Evolutionary conservation across 2,329 filamentous ascomycete genomes (phyloP).

Genomic region (Mycosphaerella sp.): DNA sequence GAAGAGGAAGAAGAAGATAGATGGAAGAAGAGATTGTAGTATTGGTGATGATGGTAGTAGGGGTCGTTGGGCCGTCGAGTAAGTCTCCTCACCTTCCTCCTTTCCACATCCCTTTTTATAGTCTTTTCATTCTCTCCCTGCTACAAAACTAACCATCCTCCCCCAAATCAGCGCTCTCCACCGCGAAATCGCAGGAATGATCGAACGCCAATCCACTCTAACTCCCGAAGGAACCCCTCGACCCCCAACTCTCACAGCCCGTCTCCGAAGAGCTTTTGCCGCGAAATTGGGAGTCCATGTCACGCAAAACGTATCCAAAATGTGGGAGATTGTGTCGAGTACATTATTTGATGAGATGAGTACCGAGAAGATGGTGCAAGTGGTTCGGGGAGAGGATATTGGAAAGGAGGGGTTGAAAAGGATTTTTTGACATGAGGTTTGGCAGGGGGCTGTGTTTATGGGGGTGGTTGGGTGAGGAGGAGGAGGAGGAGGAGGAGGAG

Average conservation of each 20-base stretch:
- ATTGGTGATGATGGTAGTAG: too few species aligned
- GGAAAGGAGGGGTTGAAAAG: conserved; percentile 15
- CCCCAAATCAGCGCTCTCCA: conserved; percentile 19
- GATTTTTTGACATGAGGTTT: conserved; percentile 15
- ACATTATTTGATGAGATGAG: conserved; percentile 26
- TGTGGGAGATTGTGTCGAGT: conserved; percentile 30
- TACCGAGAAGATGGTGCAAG: conserved; percentile 20
- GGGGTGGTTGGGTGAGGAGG: neutral
- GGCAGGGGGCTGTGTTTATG: conserved; percentile 5
- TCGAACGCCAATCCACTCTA: conserved; percentile 22
- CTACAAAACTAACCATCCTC: neutral
- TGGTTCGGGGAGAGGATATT: conserved; percentile 15
- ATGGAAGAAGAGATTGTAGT: neutral
- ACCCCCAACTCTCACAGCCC: conserved; percentile 27
- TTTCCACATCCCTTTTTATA: too few species aligned
- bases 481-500: too few species aligned
- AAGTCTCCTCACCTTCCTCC: conserved; percentile 3
- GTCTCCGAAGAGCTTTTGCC: conserved; percentile 28
- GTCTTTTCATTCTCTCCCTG: neutral
- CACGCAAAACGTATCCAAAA: conserved; percentile 23
- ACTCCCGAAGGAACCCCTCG: conserved; percentile 17
- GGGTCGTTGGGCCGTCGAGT: conserved; percentile 21
- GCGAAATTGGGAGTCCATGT: conserved; percentile 18
- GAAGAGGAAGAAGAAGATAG: neutral
- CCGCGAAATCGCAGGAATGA: conserved; percentile 24